Evolutionary conservation across 257 asterid genomes (phyloP), one percentile per base, ranked within the genome.

Genomic region (Solanum paucissectum): DNA sequence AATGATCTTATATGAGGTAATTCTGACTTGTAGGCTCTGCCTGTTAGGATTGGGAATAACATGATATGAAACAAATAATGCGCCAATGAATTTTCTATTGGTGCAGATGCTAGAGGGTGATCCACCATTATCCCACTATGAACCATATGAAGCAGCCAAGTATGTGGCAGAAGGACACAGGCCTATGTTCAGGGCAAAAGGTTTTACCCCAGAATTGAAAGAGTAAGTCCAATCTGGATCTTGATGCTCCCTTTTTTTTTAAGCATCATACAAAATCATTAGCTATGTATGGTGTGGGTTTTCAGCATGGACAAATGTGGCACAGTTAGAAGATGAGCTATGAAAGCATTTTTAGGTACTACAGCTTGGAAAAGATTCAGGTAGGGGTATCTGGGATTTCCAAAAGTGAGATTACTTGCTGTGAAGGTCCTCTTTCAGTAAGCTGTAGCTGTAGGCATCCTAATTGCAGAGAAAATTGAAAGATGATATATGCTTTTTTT

Each of bases 91-190:
- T 66, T 29, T 33, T 52, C 49, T 46, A 34, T 58, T 89, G 87
- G 79, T 92, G 91, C 96, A 97, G 99, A 97, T 97, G 99, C 94
- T 97, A 77, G 99, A 97, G 94, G 99, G 99, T 32, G 99, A 97
- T 20, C 96, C 98, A 62, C 99, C 99, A 27, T 88, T 97, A 91
- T 89, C 98, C 21, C 79, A 90, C 89, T 95, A 90, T 71, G 99
- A 95, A 91, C 98, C 99, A 20, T 94, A 95, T 86, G 99, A 97
- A 88, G 99, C 98, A 79, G 99, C 99, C 69, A 96, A 88, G 91
- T 91, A 91, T 85, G 93, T 95, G 88, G 90, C 99, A 69, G 99
- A 97, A 90, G 99, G 99, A 33, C 98, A 95, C 90, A 94, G 99
- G 27, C 99, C 99, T 66, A 85, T 64, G 46, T 93, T 96, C 87